A percentile compares a stretch with the other conserved stretches of the same genome.
These are phyloP conservation scores for Pistacia integerrima DNA, from an alignment of 345 rosid genomes.

Conservation along the genomic window DNA sequence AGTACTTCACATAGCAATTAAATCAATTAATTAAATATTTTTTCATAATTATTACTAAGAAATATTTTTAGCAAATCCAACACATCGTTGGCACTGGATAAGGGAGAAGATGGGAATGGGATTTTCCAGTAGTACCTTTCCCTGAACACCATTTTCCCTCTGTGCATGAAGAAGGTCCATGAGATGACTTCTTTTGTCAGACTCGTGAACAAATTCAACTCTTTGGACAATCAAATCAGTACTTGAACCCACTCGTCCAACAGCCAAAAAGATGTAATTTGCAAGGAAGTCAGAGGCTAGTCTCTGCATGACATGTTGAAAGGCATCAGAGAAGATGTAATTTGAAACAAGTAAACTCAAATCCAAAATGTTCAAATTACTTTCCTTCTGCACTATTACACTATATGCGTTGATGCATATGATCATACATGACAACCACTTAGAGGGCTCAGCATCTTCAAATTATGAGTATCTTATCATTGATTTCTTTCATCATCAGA, in stretches of 20 bases:
- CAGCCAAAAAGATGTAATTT: slow-evolving; percentile 86
- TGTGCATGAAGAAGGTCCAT: slow-evolving; percentile 99
- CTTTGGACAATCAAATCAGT: slow-evolving; percentile 97
- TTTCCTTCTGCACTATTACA: neutral
- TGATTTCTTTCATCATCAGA: neutral
- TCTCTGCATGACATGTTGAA: slow-evolving; percentile 63
- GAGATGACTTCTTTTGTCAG: slow-evolving; percentile 98
- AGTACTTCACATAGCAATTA: neutral
- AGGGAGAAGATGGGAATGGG: neutral
- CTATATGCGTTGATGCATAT: neutral
- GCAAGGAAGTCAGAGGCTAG: slow-evolving; percentile 89
- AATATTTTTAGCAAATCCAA: neutral
- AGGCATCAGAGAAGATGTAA: slow-evolving; percentile 1
- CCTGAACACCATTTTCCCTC: slow-evolving; percentile 69
- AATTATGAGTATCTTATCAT: neutral
- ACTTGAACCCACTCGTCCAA: slow-evolving; percentile 98
- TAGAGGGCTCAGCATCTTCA: neutral
- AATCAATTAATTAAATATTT: neutral
- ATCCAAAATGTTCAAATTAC: neutral
- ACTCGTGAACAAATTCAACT: slow-evolving; percentile 89
- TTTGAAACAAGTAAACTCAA: neutral
- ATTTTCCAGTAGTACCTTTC: slow-evolving; percentile 56
- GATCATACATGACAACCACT: neutral
- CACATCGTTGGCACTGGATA: neutral
- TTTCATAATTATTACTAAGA: neutral